Evolutionary conservation across 2,329 filamentous ascomycete genomes (phyloP), one percentile per base, ranked within the genome.

Genomic region (Fusarium sp.): DNA sequence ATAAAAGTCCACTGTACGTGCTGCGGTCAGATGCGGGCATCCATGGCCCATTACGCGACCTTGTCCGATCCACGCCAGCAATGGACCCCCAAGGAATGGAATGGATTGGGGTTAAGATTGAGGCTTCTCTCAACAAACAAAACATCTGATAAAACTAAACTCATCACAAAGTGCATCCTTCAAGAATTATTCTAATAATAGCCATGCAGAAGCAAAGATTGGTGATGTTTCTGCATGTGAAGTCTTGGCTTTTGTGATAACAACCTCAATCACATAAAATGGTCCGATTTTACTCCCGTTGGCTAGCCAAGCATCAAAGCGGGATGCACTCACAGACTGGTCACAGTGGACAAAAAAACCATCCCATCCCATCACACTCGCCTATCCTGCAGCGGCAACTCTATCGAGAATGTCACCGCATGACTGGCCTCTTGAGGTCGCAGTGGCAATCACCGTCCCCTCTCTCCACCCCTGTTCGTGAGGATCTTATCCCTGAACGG

Each of bases 321-420:
- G n/a, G 32, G 40, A 27, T 25, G 24, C 6, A 25, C 24, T 25
- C 24, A 25, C 45, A 43, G 30, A 40, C 22, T 8, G 3, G 8
- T 34, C 16, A 8, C 15, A 16, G 4, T 16, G 15, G 15, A 1
- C 18, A 38, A 52, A 34, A 52, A 16, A 52, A 32, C n/a, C 44
- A 27, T 30, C 30, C n/a, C 44, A 27, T 30, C 30, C 24, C 20
- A 22, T 40, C 51, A 45, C 43, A 38, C 51, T 60, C 42, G 63
- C 29, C 40, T 61, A 44, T 59, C 60, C 62, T 65, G 60, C 62
- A 65, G 51, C 62, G 38, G 51, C 22, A 65, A 65, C 60, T 65
- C 22, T 50, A 65, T 65, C 52, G 55, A 59, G n/a, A 50, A 65
- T 59, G 51, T 65, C 60, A 65, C 62, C 30, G 62, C 51, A 38